A percentile compares a stretch with the other conserved stretches of the same genome.
phyloP scores from a whole-genome alignment of 2,329 filamentous ascomycete genomes.

The Hypoxylon sp. region DNA sequence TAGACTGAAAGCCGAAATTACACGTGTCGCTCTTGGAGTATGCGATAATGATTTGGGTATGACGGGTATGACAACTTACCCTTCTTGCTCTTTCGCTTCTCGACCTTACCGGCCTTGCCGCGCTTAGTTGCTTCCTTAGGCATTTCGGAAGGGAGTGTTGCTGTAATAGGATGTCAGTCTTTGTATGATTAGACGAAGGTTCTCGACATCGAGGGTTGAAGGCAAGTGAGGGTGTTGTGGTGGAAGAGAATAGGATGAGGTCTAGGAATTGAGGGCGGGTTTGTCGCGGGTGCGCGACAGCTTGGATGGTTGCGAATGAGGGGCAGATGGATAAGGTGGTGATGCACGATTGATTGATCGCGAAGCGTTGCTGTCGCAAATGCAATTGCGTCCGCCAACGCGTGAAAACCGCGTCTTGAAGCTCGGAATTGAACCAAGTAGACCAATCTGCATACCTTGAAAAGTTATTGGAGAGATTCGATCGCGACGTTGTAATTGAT shows the following conservation, averaged over 20 bases:
- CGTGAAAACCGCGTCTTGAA: conserved; percentile 54
- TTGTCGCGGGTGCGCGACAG: conserved; percentile 19
- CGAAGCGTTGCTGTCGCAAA: conserved; percentile 54
- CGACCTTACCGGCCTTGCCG: conserved; percentile 63
- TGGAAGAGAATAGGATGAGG: background rate
- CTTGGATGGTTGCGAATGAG: conserved; percentile 32
- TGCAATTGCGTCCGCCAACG: conserved; percentile 56
- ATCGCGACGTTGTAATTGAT: conserved; percentile 48
- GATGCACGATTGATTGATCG: conserved; percentile 36
- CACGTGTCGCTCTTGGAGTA: background rate
- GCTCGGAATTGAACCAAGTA: conserved; percentile 50
- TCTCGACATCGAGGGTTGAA: background rate
- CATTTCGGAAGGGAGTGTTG: conserved; percentile 62
- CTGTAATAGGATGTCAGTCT: conserved; percentile 47
- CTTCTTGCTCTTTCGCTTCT: conserved; percentile 72
- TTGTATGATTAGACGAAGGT: conserved; percentile 1
- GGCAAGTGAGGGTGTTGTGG: background rate
- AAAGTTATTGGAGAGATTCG: conserved; percentile 40
- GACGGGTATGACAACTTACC: conserved; percentile 58
- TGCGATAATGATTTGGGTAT: background rate
- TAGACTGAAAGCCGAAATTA: background rate
- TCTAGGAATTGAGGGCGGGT: conserved; percentile 4
- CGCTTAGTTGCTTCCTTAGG: conserved; percentile 71
- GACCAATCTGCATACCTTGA: conserved; percentile 56
- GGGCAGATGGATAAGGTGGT: conserved; percentile 30